Percentiles rank a stretch among this genome's conserved stretches.
These are phyloP conservation scores for Brettanomyces sp. DNA, from an alignment of 805 yeast genomes.

Conservation along the genomic window DNA sequence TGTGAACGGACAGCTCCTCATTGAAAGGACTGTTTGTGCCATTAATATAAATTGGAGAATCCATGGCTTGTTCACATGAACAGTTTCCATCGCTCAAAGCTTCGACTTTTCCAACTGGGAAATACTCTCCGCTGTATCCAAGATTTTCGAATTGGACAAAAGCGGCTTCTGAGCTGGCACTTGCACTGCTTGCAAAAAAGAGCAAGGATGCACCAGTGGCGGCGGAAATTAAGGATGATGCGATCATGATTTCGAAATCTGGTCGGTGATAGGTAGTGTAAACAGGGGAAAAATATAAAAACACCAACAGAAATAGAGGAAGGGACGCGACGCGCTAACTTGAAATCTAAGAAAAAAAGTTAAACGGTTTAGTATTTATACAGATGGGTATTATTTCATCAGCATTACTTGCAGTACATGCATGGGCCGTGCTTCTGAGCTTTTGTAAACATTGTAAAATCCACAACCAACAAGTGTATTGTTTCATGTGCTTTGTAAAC, in stretches of 20 bases:
- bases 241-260: background rate
- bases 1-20: slow-evolving; percentile 65
- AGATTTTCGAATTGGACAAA: slow-evolving; percentile 42
- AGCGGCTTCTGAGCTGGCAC: slow-evolving; percentile 24
- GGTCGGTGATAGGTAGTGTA: no score
- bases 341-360: no score
- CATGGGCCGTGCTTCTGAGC: no score
- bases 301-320: no score
- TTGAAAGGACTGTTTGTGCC: slow-evolving; percentile 61
- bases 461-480: no score
- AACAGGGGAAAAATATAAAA: no score
- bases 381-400: no score
- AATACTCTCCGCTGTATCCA: slow-evolving; percentile 47
- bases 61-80: slow-evolving; percentile 32
- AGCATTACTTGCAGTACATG: no score
- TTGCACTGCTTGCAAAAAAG: slow-evolving; percentile 6
- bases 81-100: slow-evolving; percentile 35
- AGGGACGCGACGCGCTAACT: no score
- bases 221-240: background rate
- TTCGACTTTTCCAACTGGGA: slow-evolving; percentile 34
- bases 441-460: no score
- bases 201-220: background rate
- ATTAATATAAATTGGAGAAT: slow-evolving; percentile 28
- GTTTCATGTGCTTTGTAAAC: no score
- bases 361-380: no score